Evolutionary conservation across 1,284 basidiomycete genomes (phyloP), one percentile per base, ranked within the genome.

Genomic region (Cerrena zonata): DNA sequence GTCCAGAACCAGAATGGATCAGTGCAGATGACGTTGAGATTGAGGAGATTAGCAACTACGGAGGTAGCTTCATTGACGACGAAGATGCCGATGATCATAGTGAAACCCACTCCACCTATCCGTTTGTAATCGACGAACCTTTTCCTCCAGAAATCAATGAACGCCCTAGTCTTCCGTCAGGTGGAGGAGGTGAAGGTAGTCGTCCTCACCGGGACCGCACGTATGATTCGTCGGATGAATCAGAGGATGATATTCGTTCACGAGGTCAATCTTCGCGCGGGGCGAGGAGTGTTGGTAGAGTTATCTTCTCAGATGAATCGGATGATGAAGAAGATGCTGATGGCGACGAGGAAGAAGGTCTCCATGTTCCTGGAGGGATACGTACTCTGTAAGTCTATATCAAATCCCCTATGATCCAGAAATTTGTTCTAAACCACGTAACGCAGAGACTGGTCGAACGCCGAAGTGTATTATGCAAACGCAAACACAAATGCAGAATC

Each of bases 61-160:
- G 69, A 27, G 66, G 67, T 25, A 68, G 64, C 50, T 65, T 63
- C 46, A 65, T 63, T 30, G 65, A 66, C n/a, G 66, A 63, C 13
- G 60, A 53, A 2, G 59, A 59, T 4, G 61, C 57, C 12, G 63
- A 63, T 15, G 61, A 65, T 4, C 70, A 60, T 2, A 76, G 77
- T 49, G 76, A 75, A 51, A 44, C n/a, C 10, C 49, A n/a, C 4
- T 15, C 37, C 22, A 15, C 4, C 46, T 23, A 12, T 18, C 34
- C 7, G 10, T 13, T 2, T n/a, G n/a, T 43, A 13, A 13, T 21
- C 38, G 23, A 36, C 21, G 21, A 5, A 21, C 5, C 22, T 11
- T 18, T 36, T 21, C 25, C 41, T n/a, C 43, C 40, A 42, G 43
- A 51, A n/a, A 18, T 48, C 2, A 46, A 40, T 5, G 37, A 39